Conservation (phyloP, 345 rosid species). For the Eucalyptus curtisii region DNA sequence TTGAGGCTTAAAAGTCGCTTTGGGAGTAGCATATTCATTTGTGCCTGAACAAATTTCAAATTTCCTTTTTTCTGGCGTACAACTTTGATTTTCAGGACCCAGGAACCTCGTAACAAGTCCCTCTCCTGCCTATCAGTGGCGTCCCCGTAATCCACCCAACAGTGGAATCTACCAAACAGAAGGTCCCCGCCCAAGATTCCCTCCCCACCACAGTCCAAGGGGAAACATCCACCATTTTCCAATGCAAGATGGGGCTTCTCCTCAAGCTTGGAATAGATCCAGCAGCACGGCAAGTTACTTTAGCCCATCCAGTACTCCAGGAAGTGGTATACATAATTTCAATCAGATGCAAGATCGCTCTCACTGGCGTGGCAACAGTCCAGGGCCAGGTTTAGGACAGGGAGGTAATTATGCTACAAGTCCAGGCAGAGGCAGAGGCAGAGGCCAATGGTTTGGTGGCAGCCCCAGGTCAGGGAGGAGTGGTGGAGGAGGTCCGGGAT, state of each 20-base stretch:
- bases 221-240: constrained; percentile 23
- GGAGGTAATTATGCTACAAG: constrained; percentile 18
- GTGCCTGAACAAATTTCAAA: neutral
- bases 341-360: constrained; percentile 20
- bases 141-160: constrained; percentile 9
- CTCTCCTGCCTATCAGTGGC: constrained; percentile 28
- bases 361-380: constrained; percentile 20
- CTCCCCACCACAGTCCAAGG: constrained; percentile 15
- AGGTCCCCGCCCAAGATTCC: constrained; percentile 14
- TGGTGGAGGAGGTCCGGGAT: constrained; percentile 36
- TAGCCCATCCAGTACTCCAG: constrained; percentile 9
- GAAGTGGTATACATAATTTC: constrained; percentile 3
- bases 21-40: neutral
- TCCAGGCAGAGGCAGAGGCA: constrained; percentile 39
- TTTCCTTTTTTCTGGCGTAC: neutral
- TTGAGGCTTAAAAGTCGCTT: neutral
- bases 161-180: constrained; percentile 23
- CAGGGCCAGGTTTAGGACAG: constrained; percentile 1
- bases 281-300: constrained; percentile 14
- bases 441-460: constrained; percentile 12
- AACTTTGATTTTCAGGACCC: constrained; percentile 18
- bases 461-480: constrained; percentile 18
- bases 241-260: constrained; percentile 19
- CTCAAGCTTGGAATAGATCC: constrained; percentile 21
- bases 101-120: constrained; percentile 12